Evolutionary conservation across 75 land plant genomes (phyloP).

Genomic region (Isoetes taiwanensis): DNA sequence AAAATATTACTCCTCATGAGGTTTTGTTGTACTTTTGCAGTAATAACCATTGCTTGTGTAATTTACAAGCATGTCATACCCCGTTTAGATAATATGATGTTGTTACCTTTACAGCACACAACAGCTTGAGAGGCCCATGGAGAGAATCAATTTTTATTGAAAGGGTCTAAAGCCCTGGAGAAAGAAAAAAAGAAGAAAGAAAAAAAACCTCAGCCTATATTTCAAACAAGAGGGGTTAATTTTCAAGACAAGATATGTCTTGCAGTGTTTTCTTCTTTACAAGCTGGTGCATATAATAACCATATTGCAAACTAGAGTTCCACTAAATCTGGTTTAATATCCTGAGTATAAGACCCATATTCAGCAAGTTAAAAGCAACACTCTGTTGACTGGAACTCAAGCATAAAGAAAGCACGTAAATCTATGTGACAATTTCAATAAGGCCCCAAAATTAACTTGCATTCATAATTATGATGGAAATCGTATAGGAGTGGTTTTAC

Average conservation of each 20-base stretch:
- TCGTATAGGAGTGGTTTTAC: too few relatives aligned
- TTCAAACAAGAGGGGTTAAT: constrained; percentile 36
- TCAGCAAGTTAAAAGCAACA: constrained; percentile 79
- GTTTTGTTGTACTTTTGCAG: too few relatives aligned
- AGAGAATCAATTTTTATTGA: constrained; percentile 85
- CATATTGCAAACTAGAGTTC: constrained; percentile 84
- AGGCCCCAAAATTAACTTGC: too few relatives aligned
- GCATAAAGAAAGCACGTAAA: constrained; percentile 52
- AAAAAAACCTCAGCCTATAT: constrained; percentile 22
- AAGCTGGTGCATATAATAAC: constrained; percentile 96
- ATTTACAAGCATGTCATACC: constrained; percentile 55
- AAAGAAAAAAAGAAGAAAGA: too few relatives aligned
- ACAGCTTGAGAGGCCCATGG: constrained; percentile 86
- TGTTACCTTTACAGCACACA: constrained; percentile 92
- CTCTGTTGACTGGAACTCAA: constrained; percentile 67
- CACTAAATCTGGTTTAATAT: constrained; percentile 69
- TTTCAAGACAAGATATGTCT: constrained; percentile 83
- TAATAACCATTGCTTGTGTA: too few relatives aligned
- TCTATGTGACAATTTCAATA: too few relatives aligned
- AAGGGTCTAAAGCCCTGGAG: constrained; percentile 47
- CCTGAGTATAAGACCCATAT: constrained; percentile 70
- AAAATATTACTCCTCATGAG: too few relatives aligned
- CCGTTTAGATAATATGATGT: constrained; percentile 91
- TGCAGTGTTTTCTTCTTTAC: constrained; percentile 84
- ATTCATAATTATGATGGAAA: too few relatives aligned